A percentile compares a stretch with the other conserved stretches of the same genome.
Conservation (phyloP, 495 filamentous ascomycete species). For the Neurospora hispaniola region DNA sequence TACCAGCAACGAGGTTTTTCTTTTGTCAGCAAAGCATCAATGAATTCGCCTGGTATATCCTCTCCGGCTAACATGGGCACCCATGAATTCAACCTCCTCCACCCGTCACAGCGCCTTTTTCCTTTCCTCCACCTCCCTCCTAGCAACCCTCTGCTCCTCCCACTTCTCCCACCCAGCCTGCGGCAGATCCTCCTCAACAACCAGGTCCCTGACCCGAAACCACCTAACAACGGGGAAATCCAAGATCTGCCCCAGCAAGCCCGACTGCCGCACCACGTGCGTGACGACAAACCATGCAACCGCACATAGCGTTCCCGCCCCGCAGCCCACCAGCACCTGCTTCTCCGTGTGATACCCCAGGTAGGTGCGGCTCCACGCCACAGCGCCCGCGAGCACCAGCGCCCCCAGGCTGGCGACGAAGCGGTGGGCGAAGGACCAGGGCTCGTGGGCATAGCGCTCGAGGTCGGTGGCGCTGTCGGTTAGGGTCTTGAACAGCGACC, state of each 20-base stretch:
- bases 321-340: constrained; percentile 74
- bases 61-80: neutral
- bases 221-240: constrained; percentile 55
- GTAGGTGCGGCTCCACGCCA: constrained; percentile 77
- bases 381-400: constrained; percentile 50
- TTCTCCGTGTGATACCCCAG: constrained; percentile 83
- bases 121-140: neutral
- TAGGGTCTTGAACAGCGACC: constrained; percentile 7
- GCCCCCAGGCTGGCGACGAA: constrained; percentile 45
- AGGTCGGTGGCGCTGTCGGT: constrained; percentile 8
- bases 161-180: constrained; percentile 92
- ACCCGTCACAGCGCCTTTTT: constrained; percentile 1
- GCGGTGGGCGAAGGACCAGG: constrained; percentile 49
- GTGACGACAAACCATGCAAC: constrained; percentile 71
- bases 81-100: neutral
- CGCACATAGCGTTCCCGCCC: constrained; percentile 61
- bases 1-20: neutral
- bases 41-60: neutral
- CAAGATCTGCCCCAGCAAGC: constrained; percentile 56
- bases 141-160: constrained; percentile 35
- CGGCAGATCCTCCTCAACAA: constrained; percentile 80
- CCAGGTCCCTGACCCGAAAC: constrained; percentile 67
- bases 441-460: constrained; percentile 31
- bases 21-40: neutral
- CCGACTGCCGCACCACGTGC: constrained; percentile 46